Conservation (phyloP, 179 eudicot species). For the Carnegiea gigantea region DNA sequence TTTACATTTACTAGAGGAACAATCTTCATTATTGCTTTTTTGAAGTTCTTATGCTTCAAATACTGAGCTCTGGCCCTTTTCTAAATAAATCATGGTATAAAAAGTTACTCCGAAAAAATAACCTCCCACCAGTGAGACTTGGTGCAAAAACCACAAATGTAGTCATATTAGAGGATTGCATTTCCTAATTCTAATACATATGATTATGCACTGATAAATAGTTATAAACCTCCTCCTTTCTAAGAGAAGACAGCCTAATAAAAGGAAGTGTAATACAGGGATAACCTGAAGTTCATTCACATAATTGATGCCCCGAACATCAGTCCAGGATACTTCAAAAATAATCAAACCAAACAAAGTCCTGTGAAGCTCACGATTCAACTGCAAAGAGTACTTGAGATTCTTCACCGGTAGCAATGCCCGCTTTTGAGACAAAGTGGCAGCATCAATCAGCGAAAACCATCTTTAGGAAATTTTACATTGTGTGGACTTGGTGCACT, state of each 20-base stretch:
- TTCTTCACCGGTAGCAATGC: conserved; percentile 88
- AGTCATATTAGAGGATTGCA: not conserved
- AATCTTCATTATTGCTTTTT: not conserved
- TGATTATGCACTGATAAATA: not conserved
- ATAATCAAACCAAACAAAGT: conserved; percentile 90
- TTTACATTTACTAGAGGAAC: not conserved
- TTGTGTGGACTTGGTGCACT: conserved; percentile 26
- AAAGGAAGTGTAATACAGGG: conserved; percentile 14
- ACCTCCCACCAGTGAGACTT: not conserved
- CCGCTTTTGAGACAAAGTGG: conserved; percentile 64
- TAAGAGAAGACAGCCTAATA: conserved; percentile 10
- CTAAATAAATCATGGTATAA: not conserved
- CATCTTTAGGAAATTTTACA: conserved; percentile 53
- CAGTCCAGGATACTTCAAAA: conserved; percentile 83
- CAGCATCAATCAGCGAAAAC: conserved; percentile 78
- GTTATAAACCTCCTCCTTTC: not conserved
- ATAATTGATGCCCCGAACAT: conserved; percentile 92
- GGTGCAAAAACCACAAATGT: not conserved
- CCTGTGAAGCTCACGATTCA: conserved; percentile 71
- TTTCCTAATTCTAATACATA: not conserved
- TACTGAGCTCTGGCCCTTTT: not conserved
- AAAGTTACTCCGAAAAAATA: not conserved
- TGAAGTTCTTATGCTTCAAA: not conserved
- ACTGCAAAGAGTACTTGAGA: conserved; percentile 64
- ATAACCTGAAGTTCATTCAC: conserved; percentile 90